Evolutionary conservation across 495 filamentous ascomycete genomes (phyloP).

Genomic region (Echria macrotheca): DNA sequence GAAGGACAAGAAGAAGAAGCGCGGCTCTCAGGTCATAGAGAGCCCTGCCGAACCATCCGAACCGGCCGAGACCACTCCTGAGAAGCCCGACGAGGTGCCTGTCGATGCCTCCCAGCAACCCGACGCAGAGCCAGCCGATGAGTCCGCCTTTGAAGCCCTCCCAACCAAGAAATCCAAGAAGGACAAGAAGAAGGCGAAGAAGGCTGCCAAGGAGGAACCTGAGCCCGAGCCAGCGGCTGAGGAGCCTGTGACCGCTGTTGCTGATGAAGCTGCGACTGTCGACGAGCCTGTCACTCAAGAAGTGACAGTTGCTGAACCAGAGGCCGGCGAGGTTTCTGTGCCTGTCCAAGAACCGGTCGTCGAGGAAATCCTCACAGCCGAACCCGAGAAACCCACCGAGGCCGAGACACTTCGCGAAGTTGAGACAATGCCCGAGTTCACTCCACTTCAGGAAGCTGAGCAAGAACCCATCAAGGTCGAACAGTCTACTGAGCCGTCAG

Average conservation of each 20-base stretch:
- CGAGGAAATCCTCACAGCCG: background rate
- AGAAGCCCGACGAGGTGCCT: slow-evolving; percentile 13
- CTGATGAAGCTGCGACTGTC: background rate
- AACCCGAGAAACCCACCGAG: background rate
- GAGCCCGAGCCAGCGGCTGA: background rate
- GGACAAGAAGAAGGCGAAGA: slow-evolving; percentile 19
- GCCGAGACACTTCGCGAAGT: background rate
- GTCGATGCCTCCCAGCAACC: background rate
- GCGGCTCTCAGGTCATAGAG: slow-evolving; percentile 14
- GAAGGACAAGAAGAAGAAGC: slow-evolving; percentile 33
- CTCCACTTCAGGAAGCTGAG: too few species aligned
- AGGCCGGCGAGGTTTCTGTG: background rate
- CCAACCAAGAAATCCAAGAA: slow-evolving; percentile 23
- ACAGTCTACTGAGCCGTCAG: too few species aligned
- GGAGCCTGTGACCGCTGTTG: background rate
- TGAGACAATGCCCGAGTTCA: too few species aligned
- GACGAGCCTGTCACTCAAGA: background rate
- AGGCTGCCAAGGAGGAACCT: slow-evolving; percentile 10
- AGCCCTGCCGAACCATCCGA: background rate
- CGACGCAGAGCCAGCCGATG: background rate
- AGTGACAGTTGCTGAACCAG: background rate
- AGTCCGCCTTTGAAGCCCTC: slow-evolving; percentile 6
- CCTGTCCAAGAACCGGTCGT: background rate
- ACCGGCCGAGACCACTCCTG: background rate
- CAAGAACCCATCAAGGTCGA: too few species aligned